phyloP scores from a whole-genome alignment of 2,329 filamentous ascomycete species.

The Fusarium brevicatenulatum region DNA sequence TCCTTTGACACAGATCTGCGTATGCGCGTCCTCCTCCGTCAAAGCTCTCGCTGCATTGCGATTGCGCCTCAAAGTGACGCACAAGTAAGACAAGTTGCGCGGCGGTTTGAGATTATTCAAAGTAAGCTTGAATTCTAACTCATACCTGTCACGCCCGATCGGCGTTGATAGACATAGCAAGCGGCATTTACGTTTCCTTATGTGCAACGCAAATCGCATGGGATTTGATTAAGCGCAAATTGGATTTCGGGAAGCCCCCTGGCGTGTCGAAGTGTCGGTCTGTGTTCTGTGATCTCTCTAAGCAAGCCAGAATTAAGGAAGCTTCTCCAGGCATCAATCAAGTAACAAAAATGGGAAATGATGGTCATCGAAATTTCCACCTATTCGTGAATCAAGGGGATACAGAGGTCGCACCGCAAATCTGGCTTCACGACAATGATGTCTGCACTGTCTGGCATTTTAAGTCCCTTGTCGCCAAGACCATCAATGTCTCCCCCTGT shows the following conservation, averaged over 20 bases:
- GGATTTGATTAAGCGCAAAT: conserved; percentile 24
- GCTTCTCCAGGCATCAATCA: not conserved
- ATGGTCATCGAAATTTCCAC: conserved; percentile 24
- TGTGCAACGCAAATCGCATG: conserved; percentile 30
- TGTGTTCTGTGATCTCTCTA: conserved; percentile 1
- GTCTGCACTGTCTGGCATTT: conserved; percentile 25
- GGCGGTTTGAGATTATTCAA: conserved; percentile 42
- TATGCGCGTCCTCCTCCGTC: conserved; percentile 8
- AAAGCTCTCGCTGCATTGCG: not conserved
- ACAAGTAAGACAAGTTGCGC: conserved; percentile 41
- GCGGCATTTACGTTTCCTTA: conserved; percentile 19
- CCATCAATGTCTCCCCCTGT: conserved; percentile 30
- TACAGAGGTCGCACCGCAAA: conserved; percentile 23
- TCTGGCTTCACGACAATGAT: conserved; percentile 2
- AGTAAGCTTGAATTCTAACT: conserved; percentile 46
- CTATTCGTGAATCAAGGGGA: conserved; percentile 2
- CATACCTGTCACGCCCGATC: conserved; percentile 31
- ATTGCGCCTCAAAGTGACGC: conserved; percentile 30
- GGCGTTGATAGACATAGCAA: conserved; percentile 31
- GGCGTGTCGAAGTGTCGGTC: conserved; percentile 26
- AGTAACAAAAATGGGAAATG: conserved; percentile 4
- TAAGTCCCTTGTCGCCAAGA: conserved; percentile 38
- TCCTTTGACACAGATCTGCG: conserved; percentile 9
- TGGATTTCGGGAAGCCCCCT: conserved; percentile 17
- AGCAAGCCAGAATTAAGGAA: conserved; percentile 5